Percentiles rank a stretch among this genome's conserved stretches.
Evolutionary conservation across 805 yeast genomes (phyloP).

Genomic region (Kazachstania taianensis): DNA sequence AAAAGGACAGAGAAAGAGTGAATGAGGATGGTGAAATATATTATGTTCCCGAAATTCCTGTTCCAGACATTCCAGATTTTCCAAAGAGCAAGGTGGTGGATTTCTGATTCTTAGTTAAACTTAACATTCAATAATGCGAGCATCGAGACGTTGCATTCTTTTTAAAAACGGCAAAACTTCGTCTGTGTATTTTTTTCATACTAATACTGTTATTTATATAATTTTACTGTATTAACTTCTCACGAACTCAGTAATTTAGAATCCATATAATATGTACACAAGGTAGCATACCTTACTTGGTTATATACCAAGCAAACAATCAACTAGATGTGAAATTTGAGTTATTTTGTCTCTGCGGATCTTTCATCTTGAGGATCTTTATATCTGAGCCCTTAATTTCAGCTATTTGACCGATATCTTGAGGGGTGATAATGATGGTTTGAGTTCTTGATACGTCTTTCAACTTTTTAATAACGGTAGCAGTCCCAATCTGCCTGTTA

Average conservation of each 20-base stretch:
- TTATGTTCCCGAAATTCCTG: conserved; percentile 63
- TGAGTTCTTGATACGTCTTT: conserved; percentile 56
- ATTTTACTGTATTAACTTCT: no score
- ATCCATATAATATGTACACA: no score
- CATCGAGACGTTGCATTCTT: neutral
- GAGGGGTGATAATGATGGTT: conserved; percentile 89
- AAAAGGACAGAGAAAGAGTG: conserved; percentile 76
- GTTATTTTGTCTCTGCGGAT: conserved; percentile 30
- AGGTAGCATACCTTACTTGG: no score
- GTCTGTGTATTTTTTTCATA: neutral
- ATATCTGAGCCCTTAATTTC: conserved; percentile 54
- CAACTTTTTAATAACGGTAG: conserved; percentile 60
- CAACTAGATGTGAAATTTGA: conserved; percentile 11
- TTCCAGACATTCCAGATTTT: conserved; percentile 56
- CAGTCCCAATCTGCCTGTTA: conserved; percentile 70
- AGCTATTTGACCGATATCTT: conserved; percentile 60
- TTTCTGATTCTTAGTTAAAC: conserved; percentile 31
- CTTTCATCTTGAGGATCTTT: conserved; percentile 50
- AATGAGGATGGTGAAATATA: conserved; percentile 85
- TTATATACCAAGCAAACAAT: no score
- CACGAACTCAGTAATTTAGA: no score
- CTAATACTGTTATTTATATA: no score
- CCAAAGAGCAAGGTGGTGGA: conserved; percentile 50
- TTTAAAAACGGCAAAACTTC: no score
- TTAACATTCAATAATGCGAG: neutral